phyloP scores from a whole-genome alignment of 768 basidiomycete genomes.

The Leccinum rimulosum region DNA sequence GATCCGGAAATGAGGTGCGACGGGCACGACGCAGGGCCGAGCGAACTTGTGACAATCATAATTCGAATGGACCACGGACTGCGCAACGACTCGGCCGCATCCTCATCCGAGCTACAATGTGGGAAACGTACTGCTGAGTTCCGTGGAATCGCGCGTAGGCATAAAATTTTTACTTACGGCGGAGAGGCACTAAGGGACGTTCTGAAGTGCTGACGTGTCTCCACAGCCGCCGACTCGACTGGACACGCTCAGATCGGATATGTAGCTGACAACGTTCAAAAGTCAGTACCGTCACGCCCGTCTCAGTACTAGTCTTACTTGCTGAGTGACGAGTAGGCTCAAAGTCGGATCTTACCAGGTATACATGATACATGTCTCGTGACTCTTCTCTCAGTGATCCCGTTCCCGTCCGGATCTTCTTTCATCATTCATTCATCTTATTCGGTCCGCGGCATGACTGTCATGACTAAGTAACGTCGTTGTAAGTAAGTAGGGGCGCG shows the following conservation, averaged over 20 bases:
- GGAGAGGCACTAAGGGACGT: neutral
- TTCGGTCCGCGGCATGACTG: neutral
- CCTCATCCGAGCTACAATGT: neutral
- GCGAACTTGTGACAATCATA: neutral
- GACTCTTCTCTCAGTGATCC: neutral
- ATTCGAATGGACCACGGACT: neutral
- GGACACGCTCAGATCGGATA: neutral
- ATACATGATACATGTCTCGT: neutral
- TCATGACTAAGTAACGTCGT: neutral
- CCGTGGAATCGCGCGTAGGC: neutral
- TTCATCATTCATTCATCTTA: neutral
- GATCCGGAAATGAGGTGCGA: neutral
- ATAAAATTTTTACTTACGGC: neutral
- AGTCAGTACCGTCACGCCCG: too few species aligned
- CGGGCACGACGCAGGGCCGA: neutral
- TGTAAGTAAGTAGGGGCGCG: neutral
- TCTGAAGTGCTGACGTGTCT: slow-evolving; percentile 1
- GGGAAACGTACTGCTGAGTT: neutral
- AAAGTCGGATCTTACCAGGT: neutral
- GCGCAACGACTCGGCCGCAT: neutral
- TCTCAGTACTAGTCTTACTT: too few species aligned
- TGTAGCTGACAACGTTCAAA: neutral
- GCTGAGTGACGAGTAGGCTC: neutral
- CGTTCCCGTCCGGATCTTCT: neutral
- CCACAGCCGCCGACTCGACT: neutral